Conservation (phyloP, 1,284 basidiomycete species). For the Ustilago loliicola region DNA sequence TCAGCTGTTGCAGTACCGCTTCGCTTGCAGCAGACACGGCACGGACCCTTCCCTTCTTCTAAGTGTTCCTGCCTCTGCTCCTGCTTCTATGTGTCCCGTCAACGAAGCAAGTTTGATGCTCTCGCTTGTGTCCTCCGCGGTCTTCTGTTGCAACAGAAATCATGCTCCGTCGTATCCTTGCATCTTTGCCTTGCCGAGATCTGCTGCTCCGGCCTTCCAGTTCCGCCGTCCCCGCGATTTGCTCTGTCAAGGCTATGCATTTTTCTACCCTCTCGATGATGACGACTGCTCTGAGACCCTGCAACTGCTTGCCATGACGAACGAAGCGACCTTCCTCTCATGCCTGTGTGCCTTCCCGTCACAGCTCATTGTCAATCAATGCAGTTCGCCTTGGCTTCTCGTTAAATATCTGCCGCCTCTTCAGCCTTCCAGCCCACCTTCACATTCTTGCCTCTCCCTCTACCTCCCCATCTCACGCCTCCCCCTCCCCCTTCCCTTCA, state of each 20-base stretch:
- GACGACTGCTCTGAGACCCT: not conserved
- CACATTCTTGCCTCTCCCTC: not conserved
- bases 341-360: not conserved
- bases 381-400: not conserved
- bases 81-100: not conserved
- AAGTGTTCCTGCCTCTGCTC: not conserved
- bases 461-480: not conserved
- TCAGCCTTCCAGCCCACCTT: not conserved
- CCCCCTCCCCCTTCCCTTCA: not conserved
- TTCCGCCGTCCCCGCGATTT: not conserved
- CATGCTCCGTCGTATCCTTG: not conserved
- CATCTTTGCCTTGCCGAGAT: not conserved
- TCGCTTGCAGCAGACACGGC: not conserved
- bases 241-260: constrained; percentile 1
- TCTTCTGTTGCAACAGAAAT: not conserved
- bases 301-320: not conserved
- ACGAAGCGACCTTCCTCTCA: not conserved
- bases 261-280: not conserved
- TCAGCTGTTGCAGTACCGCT: not conserved
- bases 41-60: not conserved
- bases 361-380: not conserved
- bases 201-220: not conserved
- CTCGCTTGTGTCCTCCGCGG: constrained; percentile 1
- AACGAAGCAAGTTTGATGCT: not conserved
- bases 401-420: not conserved